Evolutionary conservation across 75 land plant genomes (phyloP), one percentile per base, ranked within the genome.

Genomic region (Pseudotsuga menziesii): DNA sequence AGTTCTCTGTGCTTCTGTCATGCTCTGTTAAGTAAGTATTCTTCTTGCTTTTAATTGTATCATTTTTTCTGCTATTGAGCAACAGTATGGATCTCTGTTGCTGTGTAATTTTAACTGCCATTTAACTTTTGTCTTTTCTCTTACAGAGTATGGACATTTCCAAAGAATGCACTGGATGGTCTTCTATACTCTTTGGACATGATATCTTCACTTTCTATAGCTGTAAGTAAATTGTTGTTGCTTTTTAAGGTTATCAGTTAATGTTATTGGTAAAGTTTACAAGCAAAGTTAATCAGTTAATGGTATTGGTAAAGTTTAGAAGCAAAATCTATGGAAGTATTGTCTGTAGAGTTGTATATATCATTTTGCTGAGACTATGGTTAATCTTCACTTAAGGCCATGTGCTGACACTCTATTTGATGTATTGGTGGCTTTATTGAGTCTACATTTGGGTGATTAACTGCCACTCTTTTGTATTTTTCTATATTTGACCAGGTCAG

Each of bases 121-220:
- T 36, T 22, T n/a, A 3, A 39, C 36, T 2, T 39, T 69, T 20
- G 3, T 41, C 1, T 41, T 64, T 69, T 32, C 72, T 69, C 48
- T 69, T 69, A 17, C 73, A 81, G 85, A 77, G 83, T 81, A 20
- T 83, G 85, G 85, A 82, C 78, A 52, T 76, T 81, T 72, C 84
- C 85, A 57, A 56, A n/a, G 32, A 69, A 39, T 76, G 57, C 63
- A 52, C 15, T 83, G 61, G 82, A 74, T 22, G 83, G 81, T 48
- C 83, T 83, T 74, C 63, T 83, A 56, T 74, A 82, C 64, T 59
- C 59, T 27, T 73, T 83, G 5, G 32, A 52, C 59, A 76, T 52
- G 22, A 67, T 83, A 59, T 76, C 85, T 44, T 81, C 59, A 26
- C 82, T 81, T 61, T 54, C 16, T 2, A 39, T 83, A 23, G 39